phyloP scores from a whole-genome alignment of 2,329 filamentous ascomycete species.

The Sodiomyces alkalinus region DNA sequence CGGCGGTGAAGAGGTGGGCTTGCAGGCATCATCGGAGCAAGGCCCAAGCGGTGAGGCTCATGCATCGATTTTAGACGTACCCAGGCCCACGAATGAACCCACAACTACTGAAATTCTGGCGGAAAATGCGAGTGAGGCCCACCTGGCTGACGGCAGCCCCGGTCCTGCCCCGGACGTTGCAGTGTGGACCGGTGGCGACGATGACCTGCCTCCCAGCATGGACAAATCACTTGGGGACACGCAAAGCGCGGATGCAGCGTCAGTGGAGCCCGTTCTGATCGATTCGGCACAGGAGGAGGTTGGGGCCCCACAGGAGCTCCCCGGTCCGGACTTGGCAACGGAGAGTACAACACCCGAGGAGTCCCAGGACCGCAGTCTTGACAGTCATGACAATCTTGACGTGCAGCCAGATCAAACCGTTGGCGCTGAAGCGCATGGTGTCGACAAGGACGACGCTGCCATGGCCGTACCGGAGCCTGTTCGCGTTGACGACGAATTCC shows the following conservation, averaged over 20 bases:
- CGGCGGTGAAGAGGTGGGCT: not conserved
- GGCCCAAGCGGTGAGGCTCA: slow-evolving; percentile 2
- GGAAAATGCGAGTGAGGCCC: no score
- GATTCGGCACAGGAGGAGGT: slow-evolving; percentile 8
- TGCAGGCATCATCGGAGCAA: not conserved
- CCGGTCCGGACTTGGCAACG: slow-evolving; percentile 6
- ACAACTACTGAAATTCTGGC: not conserved
- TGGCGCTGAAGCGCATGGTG: slow-evolving; percentile 1
- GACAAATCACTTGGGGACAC: slow-evolving; percentile 8
- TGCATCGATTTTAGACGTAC: not conserved
- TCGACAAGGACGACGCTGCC: slow-evolving; percentile 1
- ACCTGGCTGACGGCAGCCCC: not conserved
- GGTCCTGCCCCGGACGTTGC: slow-evolving; percentile 4
- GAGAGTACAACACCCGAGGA: slow-evolving; percentile 8
- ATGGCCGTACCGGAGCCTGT: slow-evolving; percentile 6
- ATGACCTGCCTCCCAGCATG: not conserved
- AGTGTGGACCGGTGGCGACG: not conserved
- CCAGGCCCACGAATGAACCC: slow-evolving; percentile 1
- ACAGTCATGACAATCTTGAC: no score
- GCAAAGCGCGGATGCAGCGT: slow-evolving; percentile 8
- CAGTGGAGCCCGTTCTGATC: slow-evolving; percentile 8
- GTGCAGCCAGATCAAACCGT: slow-evolving; percentile 3
- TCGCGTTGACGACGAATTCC: slow-evolving; percentile 11
- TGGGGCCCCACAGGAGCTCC: slow-evolving; percentile 6
- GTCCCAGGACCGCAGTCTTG: slow-evolving; percentile 5